Base-by-base conservation (phyloP, 306 rosid genomes). In the Rosa lucieae region DNA sequence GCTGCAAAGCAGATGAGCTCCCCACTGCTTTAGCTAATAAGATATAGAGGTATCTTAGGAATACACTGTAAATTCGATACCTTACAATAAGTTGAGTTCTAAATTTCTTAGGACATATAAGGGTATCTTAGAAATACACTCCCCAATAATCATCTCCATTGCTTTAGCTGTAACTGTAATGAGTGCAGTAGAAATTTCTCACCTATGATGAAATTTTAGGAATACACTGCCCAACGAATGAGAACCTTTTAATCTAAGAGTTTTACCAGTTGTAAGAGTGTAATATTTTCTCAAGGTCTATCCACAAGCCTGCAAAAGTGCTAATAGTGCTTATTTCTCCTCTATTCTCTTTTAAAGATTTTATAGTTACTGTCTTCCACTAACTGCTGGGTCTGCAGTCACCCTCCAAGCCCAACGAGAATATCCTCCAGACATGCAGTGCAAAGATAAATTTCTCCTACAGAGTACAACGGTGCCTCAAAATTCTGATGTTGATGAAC, bases 391-490 rank as follows among this genome's bases (percentile, higher is more conserved):
- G 68, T 76, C 82, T 85, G 62, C 93, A 95, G 99, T 95, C 67
- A 95, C 97, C 83, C 99, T 93, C 73, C 99, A 95, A 86, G 97
- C 96, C 32, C 97, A 90, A 73, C 94, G 74, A 47, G 99, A 92
- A 86, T 86, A 86, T 85, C 99, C 99, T 81, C 85, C 88, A 61
- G 94, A 94, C 80, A 82, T 88, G 94, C 94, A 90, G 71, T 89
- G 93, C 86, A 93, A 93, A 80, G 99, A 95, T 85, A 95, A 91
- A 87, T 95, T 95, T 89, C 99, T 95, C 75, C 78, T 95, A 75
- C 98, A 93, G 87, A 93, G 98, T 86, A 88, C 98, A 10, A 61
- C 52, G 73, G 98, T 95, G 78, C 80, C 82, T 87, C 84, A 90
- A 44, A 82, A 90, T 87, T 85, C 89, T 69, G 97, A 88, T 82